Conservation (phyloP, 495 filamentous ascomycete species). For the Aspergillus baeticus region DNA sequence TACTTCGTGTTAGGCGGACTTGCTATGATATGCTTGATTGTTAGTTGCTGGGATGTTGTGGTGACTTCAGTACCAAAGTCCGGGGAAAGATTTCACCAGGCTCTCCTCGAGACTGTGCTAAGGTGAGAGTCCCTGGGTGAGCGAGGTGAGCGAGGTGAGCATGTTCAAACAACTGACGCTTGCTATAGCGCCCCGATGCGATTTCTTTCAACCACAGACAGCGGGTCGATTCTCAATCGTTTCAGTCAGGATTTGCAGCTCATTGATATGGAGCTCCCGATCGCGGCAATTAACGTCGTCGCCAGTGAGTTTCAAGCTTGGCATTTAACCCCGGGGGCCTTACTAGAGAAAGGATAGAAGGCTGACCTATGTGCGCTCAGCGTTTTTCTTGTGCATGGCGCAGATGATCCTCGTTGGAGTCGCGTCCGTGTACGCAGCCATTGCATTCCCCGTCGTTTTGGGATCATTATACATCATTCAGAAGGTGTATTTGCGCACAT, state of each 20-base stretch:
- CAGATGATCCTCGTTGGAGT: slow-evolving; percentile 42
- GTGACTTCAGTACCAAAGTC: slow-evolving; percentile 1
- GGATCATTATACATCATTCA: slow-evolving; percentile 47
- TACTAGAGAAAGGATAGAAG: no score
- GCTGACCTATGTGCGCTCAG: slow-evolving; percentile 1
- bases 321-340: no score
- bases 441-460: slow-evolving; percentile 37
- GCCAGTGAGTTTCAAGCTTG: slow-evolving; percentile 9
- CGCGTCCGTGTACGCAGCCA: slow-evolving; percentile 35
- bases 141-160: no score
- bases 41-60: slow-evolving; percentile 3
- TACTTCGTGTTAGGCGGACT: slow-evolving; percentile 3
- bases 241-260: slow-evolving; percentile 46
- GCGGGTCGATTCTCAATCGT: slow-evolving; percentile 12
- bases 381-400: slow-evolving; percentile 33
- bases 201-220: slow-evolving; percentile 33
- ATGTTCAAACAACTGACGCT: neutral
- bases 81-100: neutral
- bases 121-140: neutral
- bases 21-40: slow-evolving; percentile 1
- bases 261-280: slow-evolving; percentile 47
- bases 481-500: slow-evolving; percentile 56
- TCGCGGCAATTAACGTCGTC: slow-evolving; percentile 32
- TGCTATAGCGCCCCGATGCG: neutral
- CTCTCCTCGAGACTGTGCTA: neutral